Percentiles rank a stretch among this genome's conserved stretches.
phyloP scores from a whole-genome alignment of 352 stramenopile species.

The Globisporangium megalacanthum region DNA sequence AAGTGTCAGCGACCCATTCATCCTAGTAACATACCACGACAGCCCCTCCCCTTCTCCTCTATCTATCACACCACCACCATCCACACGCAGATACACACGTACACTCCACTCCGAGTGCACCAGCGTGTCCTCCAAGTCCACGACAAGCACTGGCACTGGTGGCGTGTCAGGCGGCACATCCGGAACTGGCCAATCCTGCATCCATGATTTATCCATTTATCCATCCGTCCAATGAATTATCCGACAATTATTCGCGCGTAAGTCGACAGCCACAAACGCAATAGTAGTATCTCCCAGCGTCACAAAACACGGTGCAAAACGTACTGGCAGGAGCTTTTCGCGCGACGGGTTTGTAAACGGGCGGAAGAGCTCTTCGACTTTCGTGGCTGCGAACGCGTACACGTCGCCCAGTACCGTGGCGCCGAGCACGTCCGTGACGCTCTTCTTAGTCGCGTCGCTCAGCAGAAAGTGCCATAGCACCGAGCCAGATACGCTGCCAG shows the following conservation, averaged over 20 bases:
- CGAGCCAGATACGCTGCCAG: slow-evolving; percentile 54
- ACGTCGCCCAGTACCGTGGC: slow-evolving; percentile 63
- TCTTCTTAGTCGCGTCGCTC: slow-evolving; percentile 44
- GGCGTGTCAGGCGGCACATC: slow-evolving; percentile 72
- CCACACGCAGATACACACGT: slow-evolving; percentile 24
- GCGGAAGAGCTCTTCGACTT: slow-evolving; percentile 65
- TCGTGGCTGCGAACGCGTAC: slow-evolving; percentile 46
- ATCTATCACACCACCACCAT: too few species aligned
- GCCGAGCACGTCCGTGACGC: slow-evolving; percentile 35
- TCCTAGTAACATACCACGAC: not conserved
- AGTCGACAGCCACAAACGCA: not conserved
- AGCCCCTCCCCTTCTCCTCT: too few species aligned
- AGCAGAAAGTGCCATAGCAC: slow-evolving; percentile 74
- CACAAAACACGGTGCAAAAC: not conserved
- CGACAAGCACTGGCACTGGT: slow-evolving; percentile 71
- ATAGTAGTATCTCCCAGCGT: not conserved
- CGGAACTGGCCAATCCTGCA: slow-evolving; percentile 75
- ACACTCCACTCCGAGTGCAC: slow-evolving; percentile 88
- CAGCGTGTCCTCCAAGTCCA: slow-evolving; percentile 84
- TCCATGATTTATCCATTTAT: not conserved
- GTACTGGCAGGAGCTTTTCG: slow-evolving; percentile 71
- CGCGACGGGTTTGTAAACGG: slow-evolving; percentile 80
- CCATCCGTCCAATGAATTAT: not conserved
- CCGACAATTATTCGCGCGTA: not conserved
- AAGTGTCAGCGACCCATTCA: not conserved